Percentiles rank a stretch among this genome's conserved stretches.
These are phyloP conservation scores for Ceratocystis papillata DNA, from an alignment of 2,329 filamentous ascomycete genomes.

Conservation along the genomic window DNA sequence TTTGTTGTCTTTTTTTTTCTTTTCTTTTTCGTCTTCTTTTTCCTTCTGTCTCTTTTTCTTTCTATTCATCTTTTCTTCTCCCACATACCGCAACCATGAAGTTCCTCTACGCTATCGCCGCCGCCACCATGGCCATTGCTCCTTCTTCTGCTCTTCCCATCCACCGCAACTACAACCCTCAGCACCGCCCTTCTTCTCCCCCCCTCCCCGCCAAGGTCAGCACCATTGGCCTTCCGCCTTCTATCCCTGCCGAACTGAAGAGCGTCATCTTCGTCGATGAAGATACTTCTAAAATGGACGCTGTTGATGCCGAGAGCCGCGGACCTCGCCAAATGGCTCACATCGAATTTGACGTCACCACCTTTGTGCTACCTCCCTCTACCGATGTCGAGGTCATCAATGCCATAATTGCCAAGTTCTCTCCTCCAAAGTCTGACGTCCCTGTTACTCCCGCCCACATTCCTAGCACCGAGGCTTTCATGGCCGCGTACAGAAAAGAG, in stretches of 20 bases:
- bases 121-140: conserved; percentile 14
- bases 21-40: neutral
- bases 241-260: conserved; percentile 15
- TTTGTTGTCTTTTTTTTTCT: conserved; percentile 1
- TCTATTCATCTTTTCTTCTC: neutral
- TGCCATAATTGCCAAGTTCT: conserved; percentile 6
- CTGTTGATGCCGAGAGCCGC: conserved; percentile 2
- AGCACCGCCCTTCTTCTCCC: neutral
- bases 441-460: no score
- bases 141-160: conserved; percentile 3
- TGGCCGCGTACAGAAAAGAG: conserved; percentile 4
- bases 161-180: neutral
- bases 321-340: neutral
- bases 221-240: conserved; percentile 20
- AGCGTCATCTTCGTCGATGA: conserved; percentile 12
- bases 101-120: conserved; percentile 16
- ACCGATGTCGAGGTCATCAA: conserved; percentile 5
- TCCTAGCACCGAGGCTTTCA: neutral
- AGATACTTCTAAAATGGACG: neutral
- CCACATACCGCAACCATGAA: conserved; percentile 12
- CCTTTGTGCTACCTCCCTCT: conserved; percentile 1
- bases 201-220: neutral
- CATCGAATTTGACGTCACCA: neutral
- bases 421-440: neutral
- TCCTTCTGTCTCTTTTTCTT: neutral